These are phyloP conservation scores for Aspergillus felis DNA, from an alignment of 2,329 filamentous ascomycete species.

Conservation along the genomic window DNA sequence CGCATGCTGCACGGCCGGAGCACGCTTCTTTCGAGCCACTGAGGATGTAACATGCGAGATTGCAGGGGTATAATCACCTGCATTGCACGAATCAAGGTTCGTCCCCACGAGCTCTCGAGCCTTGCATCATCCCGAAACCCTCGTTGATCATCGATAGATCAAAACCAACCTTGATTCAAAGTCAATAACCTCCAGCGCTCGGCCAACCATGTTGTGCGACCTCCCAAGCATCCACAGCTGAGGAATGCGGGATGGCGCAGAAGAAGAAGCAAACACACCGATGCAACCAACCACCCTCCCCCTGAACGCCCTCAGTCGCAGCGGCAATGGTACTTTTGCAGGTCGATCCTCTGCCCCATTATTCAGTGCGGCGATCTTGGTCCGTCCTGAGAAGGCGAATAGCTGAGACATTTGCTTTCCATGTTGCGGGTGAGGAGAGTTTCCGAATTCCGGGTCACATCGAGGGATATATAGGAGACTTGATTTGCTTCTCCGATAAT, in stretches of 20 bases:
- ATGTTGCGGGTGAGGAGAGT: not conserved
- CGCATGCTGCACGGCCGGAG: not conserved
- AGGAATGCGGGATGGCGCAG: not conserved
- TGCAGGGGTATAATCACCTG: not conserved
- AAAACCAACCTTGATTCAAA: not conserved
- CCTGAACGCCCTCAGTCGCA: not conserved
- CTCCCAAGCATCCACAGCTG: not conserved
- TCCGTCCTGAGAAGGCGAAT: no score
- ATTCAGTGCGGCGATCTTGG: not conserved
- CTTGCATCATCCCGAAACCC: not conserved
- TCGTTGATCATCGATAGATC: not conserved
- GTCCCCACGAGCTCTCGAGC: not conserved
- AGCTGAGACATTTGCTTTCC: not conserved
- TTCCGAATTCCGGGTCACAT: not conserved
- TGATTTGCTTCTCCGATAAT: not conserved
- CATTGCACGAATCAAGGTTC: not conserved
- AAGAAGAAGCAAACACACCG: not conserved
- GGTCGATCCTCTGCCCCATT: not conserved
- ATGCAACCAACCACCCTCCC: not conserved
- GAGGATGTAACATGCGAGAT: not conserved
- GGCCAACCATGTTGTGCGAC: not conserved
- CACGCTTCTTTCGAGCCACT: not conserved
- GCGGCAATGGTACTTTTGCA: not conserved
- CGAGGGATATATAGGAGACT: not conserved
- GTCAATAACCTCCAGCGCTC: not conserved